These are phyloP conservation scores for Penicillium diatomitis DNA, from an alignment of 495 filamentous ascomycete species.

Conservation along the genomic window DNA sequence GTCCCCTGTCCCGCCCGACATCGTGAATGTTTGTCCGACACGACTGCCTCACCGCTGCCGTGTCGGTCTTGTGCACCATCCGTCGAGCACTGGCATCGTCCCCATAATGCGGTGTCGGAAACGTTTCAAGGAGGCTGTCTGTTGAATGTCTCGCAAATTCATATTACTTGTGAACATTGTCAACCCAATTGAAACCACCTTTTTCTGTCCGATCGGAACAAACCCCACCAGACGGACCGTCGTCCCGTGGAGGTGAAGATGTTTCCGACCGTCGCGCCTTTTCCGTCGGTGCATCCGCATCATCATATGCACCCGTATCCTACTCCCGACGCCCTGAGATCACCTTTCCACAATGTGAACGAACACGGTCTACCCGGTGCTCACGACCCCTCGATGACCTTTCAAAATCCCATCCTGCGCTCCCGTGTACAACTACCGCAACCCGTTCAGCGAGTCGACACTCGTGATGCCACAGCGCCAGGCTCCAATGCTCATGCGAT, in stretches of 20 bases:
- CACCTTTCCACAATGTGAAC: conserved; percentile 23
- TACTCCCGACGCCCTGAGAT: conserved; percentile 19
- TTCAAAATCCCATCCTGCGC: conserved; percentile 22
- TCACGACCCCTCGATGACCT: conserved; percentile 19
- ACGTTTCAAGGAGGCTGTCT: conserved; percentile 40
- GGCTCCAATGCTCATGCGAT: conserved; percentile 16
- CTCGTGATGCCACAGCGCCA: conserved; percentile 17
- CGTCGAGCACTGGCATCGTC: conserved; percentile 15
- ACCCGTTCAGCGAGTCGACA: conserved; percentile 32
- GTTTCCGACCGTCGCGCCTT: conserved; percentile 38
- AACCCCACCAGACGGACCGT: conserved; percentile 4
- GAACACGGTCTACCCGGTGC: conserved; percentile 17
- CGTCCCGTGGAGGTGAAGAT: conserved; percentile 23
- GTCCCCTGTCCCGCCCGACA: conserved; percentile 12
- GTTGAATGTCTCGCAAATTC: conserved; percentile 26
- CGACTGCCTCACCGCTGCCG: not conserved
- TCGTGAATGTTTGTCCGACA: conserved; percentile 1
- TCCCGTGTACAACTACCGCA: conserved; percentile 35
- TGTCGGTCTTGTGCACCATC: not conserved
- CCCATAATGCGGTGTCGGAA: conserved; percentile 45
- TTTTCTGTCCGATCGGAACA: conserved; percentile 3
- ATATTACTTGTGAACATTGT: conserved; percentile 8
- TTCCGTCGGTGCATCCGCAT: conserved; percentile 38
- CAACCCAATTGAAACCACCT: not conserved
- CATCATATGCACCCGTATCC: conserved; percentile 32